These are phyloP conservation scores for Candida quercuum DNA, from an alignment of 805 yeast species.

Conservation along the genomic window DNA sequence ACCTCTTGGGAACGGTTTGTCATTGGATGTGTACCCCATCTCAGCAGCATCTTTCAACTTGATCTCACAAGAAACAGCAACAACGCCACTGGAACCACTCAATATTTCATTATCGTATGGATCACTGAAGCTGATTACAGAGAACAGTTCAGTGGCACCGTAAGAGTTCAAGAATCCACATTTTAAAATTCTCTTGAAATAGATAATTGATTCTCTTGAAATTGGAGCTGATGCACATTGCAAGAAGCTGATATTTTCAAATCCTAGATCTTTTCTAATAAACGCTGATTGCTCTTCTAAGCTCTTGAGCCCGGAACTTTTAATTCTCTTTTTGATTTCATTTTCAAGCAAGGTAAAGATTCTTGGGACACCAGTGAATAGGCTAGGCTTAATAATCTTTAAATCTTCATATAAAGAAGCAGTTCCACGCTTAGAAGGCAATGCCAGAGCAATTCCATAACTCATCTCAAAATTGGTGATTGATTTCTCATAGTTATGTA, in stretches of 20 bases:
- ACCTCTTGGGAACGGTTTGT: slow-evolving; percentile 39
- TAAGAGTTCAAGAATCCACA: slow-evolving; percentile 47
- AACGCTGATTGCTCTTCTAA: slow-evolving; percentile 9
- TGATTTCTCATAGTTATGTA: slow-evolving; percentile 54
- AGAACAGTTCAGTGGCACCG: slow-evolving; percentile 56
- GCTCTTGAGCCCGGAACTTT: slow-evolving; percentile 33
- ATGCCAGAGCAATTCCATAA: slow-evolving; percentile 40
- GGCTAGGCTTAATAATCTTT: slow-evolving; percentile 38
- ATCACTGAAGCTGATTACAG: slow-evolving; percentile 36
- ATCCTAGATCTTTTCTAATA: slow-evolving; percentile 32
- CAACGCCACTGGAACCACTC: slow-evolving; percentile 47
- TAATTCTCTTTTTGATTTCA: slow-evolving; percentile 22
- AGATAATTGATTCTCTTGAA: slow-evolving; percentile 45
- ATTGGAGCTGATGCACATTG: slow-evolving; percentile 58
- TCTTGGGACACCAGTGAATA: slow-evolving; percentile 50
- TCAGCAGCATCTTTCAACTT: slow-evolving; percentile 49
- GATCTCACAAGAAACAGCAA: slow-evolving; percentile 41
- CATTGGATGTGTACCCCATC: slow-evolving; percentile 42
- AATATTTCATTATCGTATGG: slow-evolving; percentile 34
- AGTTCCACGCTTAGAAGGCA: slow-evolving; percentile 40
- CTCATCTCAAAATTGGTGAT: slow-evolving; percentile 33
- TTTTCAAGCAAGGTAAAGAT: slow-evolving; percentile 45
- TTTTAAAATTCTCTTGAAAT: slow-evolving; percentile 46
- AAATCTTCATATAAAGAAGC: slow-evolving; percentile 43
- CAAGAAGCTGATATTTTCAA: slow-evolving; percentile 29